These are phyloP conservation scores for Colletotrichum brevisporum DNA, from an alignment of 2,329 filamentous ascomycete species.

Conservation along the genomic window DNA sequence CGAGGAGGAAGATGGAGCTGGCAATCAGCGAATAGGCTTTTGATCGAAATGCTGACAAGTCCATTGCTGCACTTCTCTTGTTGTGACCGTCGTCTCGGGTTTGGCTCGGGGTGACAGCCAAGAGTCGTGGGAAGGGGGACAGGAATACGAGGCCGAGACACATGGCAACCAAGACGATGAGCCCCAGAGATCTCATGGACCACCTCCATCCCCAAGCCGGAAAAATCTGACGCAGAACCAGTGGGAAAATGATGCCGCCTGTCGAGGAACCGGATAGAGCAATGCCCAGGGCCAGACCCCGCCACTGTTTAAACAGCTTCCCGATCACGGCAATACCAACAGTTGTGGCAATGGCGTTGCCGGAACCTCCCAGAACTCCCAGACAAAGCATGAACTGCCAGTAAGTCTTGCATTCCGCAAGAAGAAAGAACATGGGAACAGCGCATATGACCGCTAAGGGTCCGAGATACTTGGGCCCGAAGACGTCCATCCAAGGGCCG, in stretches of 20 bases:
- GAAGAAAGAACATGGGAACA: constrained; percentile 57
- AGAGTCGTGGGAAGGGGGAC: constrained; percentile 48
- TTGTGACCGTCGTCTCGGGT: background rate
- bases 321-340: constrained; percentile 51
- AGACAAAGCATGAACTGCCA: constrained; percentile 63
- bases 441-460: constrained; percentile 53
- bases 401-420: constrained; percentile 61
- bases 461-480: constrained; percentile 58
- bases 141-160: constrained; percentile 50
- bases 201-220: constrained; percentile 49
- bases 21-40: constrained; percentile 58
- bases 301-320: constrained; percentile 46
- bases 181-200: constrained; percentile 50
- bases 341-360: constrained; percentile 54
- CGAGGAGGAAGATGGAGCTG: constrained; percentile 59
- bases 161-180: constrained; percentile 46
- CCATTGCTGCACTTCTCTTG: constrained; percentile 48
- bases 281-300: constrained; percentile 45
- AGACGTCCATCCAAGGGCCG: constrained; percentile 62
- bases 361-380: constrained; percentile 58
- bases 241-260: constrained; percentile 50
- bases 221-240: constrained; percentile 49
- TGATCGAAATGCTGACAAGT: constrained; percentile 57
- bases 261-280: constrained; percentile 42
- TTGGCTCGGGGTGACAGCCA: constrained; percentile 31